A percentile compares a stretch with the other conserved stretches of the same genome.
Evolutionary conservation across 305 asterid species (phyloP).

Genomic region (Fraxinus floribunda): DNA sequence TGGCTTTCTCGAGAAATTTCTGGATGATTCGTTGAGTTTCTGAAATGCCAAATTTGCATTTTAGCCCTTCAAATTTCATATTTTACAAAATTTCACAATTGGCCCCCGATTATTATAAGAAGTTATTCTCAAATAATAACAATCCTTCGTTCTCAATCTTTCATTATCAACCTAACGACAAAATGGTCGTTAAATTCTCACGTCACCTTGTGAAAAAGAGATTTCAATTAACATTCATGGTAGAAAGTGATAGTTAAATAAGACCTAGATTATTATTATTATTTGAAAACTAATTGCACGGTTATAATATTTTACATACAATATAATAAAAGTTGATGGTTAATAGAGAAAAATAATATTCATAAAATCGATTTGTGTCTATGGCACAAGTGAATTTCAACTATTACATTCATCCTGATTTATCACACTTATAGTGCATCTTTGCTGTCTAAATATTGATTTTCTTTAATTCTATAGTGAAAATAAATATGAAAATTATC

Average conservation of each 20-base stretch:
- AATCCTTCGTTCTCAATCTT: neutral
- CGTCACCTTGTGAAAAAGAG: too few relatives aligned
- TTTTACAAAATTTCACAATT: neutral
- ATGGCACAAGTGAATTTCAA: too few relatives aligned
- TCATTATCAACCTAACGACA: neutral
- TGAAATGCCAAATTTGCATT: neutral
- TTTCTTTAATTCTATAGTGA: neutral
- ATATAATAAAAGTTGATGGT: too few relatives aligned
- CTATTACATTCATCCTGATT: neutral
- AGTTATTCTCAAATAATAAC: neutral
- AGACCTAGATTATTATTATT: too few relatives aligned
- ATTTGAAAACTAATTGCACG: too few relatives aligned
- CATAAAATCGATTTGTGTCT: too few relatives aligned
- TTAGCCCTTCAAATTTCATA: neutral
- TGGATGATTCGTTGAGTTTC: neutral
- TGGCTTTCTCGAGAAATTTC: neutral
- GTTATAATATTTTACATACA: too few relatives aligned
- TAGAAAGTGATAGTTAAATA: neutral
- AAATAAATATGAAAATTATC: too few relatives aligned
- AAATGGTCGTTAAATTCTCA: neutral
- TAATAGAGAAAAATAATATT: too few relatives aligned
- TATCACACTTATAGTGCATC: neutral
- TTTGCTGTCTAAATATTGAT: too few relatives aligned
- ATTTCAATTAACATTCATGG: too few relatives aligned
- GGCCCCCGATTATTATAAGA: neutral